Conservation (phyloP, 1,139 yeast species). For the Protomyces lactucae-debilis region DNA sequence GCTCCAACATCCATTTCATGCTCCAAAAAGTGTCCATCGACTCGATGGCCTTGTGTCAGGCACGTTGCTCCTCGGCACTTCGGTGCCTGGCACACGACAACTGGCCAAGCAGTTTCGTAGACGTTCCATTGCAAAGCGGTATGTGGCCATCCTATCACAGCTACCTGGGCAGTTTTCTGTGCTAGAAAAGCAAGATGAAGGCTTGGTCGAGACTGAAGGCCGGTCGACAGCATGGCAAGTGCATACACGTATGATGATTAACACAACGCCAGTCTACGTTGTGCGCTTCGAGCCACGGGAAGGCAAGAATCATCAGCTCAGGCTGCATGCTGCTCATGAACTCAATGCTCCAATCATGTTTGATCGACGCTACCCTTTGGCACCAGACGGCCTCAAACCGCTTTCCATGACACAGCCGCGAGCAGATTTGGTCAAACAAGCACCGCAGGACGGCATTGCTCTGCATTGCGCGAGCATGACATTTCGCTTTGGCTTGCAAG, state of each 20-base stretch:
- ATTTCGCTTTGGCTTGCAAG: slow-evolving; percentile 8
- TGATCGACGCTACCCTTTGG: slow-evolving; percentile 8
- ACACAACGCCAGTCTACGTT: neutral
- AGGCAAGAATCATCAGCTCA: slow-evolving; percentile 19
- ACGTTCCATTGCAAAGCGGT: neutral
- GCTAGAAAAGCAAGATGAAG: slow-evolving; percentile 2
- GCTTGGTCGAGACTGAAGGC: neutral
- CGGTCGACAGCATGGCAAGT: slow-evolving; percentile 14
- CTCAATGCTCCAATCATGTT: slow-evolving; percentile 13
- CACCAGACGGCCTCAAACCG: neutral
- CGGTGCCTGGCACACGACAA: slow-evolving; percentile 14
- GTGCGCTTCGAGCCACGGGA: slow-evolving; percentile 12
- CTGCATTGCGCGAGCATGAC: slow-evolving; percentile 15
- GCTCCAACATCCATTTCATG: slow-evolving; percentile 9
- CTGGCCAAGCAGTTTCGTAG: slow-evolving; percentile 3
- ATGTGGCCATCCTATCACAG: slow-evolving; percentile 12
- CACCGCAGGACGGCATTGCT: slow-evolving; percentile 16
- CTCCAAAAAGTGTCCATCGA: slow-evolving; percentile 16
- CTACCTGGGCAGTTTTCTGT: neutral
- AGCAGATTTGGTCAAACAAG: neutral
- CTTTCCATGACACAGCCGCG: neutral
- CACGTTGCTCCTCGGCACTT: slow-evolving; percentile 8
- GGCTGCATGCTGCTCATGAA: slow-evolving; percentile 11
- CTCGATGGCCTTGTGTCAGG: slow-evolving; percentile 14
- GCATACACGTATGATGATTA: neutral